A percentile compares a stretch with the other conserved stretches of the same genome.
These are phyloP conservation scores for Penicillium italicum DNA, from an alignment of 2,329 filamentous ascomycete genomes.

Conservation along the genomic window DNA sequence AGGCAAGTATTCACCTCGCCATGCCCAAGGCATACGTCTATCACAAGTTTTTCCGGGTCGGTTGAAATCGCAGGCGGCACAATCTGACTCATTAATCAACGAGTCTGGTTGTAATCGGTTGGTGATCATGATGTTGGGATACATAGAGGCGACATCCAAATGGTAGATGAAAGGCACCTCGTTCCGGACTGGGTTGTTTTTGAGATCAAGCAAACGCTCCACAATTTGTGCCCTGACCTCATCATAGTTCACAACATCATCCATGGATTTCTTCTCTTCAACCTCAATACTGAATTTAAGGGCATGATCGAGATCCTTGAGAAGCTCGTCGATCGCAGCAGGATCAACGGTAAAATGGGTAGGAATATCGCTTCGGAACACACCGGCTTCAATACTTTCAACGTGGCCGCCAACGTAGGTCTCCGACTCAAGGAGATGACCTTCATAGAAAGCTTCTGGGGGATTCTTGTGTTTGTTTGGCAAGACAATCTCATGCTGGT, in stretches of 20 bases:
- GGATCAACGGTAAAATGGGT: constrained; percentile 91
- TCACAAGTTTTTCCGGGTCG: constrained; percentile 96
- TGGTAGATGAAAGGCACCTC: constrained; percentile 94
- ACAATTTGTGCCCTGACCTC: constrained; percentile 81
- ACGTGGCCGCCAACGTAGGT: constrained; percentile 98
- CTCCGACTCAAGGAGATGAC: constrained; percentile 91
- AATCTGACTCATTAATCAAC: constrained; percentile 96
- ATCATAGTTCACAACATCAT: constrained; percentile 76
- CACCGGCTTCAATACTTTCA: constrained; percentile 97
- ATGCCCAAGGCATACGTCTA: constrained; percentile 89
- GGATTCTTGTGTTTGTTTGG: constrained; percentile 94
- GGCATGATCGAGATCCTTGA: constrained; percentile 81
- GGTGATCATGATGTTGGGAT: constrained; percentile 99
- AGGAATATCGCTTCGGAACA: constrained; percentile 93
- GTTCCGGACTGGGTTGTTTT: constrained; percentile 74
- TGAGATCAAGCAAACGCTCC: constrained; percentile 66
- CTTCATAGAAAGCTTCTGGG: constrained; percentile 93
- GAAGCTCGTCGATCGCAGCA: constrained; percentile 80
- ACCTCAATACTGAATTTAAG: constrained; percentile 81
- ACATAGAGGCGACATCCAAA: constrained; percentile 98
- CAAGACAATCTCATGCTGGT: constrained; percentile 82
- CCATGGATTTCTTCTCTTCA: constrained; percentile 77
- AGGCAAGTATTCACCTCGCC: constrained; percentile 95
- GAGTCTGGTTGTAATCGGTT: constrained; percentile 96
- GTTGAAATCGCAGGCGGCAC: constrained; percentile 97